Evolutionary conservation across 257 asterid species (phyloP).

Genomic region (Perilla frutescens): DNA sequence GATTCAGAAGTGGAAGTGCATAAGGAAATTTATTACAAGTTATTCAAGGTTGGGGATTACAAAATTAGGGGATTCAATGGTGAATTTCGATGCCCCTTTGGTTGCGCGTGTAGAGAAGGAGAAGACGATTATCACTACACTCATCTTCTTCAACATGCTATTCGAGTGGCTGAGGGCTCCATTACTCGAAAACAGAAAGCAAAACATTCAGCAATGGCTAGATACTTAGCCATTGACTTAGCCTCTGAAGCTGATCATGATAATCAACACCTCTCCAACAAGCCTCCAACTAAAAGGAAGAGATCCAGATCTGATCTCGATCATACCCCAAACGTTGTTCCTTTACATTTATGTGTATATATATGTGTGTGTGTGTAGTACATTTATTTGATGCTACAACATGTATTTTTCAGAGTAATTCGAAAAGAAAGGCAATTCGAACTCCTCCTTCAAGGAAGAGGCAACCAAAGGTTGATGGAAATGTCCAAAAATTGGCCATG

Average conservation of each 20-base stretch:
- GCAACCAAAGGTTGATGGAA: background rate
- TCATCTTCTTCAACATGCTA: slow-evolving; percentile 23
- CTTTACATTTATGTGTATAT: too few species aligned
- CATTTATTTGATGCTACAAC: too few species aligned
- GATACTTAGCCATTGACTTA: slow-evolving; percentile 19
- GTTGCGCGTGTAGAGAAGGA: background rate
- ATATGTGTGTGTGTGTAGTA: too few species aligned
- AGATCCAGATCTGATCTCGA: background rate
- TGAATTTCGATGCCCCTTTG: slow-evolving; percentile 15
- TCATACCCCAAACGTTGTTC: background rate
- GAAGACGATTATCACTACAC: background rate
- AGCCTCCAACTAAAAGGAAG: background rate
- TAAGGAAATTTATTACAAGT: background rate
- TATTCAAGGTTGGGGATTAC: background rate
- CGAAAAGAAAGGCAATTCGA: background rate
- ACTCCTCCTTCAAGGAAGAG: background rate
- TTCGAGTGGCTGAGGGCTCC: slow-evolving; percentile 16
- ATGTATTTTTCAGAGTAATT: background rate
- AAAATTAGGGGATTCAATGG: background rate
- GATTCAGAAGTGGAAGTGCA: background rate
- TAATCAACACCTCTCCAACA: too few species aligned
- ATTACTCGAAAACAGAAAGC: slow-evolving; percentile 9
- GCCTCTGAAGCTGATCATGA: background rate
- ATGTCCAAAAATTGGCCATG: background rate
- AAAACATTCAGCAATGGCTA: slow-evolving; percentile 26